Evolutionary conservation across 2,329 filamentous ascomycete genomes (phyloP), one percentile per base, ranked within the genome.

Genomic region (Fusarium neocosmosporiellum): DNA sequence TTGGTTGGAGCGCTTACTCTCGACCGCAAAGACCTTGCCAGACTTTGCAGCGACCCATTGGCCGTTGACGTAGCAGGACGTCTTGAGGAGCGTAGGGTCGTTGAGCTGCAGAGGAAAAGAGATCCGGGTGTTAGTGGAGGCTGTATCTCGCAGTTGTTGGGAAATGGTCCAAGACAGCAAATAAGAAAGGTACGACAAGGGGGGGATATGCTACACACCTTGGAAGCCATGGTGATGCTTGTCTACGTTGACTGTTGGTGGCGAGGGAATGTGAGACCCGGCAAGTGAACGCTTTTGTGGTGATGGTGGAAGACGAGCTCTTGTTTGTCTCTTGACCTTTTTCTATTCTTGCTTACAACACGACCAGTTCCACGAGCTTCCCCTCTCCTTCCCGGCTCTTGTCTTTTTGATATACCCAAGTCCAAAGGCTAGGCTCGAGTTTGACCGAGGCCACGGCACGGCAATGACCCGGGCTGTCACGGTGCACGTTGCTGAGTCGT

Each of bases 21-120:
- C 86, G 65, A 95, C 90, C 76, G 93, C 88, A 79, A 95, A 96
- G 50, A 89, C 93, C 85, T 93, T 88, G 71, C 91, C 91, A 2
- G 92, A 93, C 76, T 89, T 88, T 69, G 93, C 92, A 74, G 84
- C 85, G 65, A 94, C 88, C 91, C 93, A 96, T 86, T 94, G 86
- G 77, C 93, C 93, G 81, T 95, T 93, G 78, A 95, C 89, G 78
- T 92, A 95, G 69, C 89, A 86, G 79, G 92, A 87, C 70, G 88
- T 88, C 81, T 93, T 94, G 76, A 95, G 86, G 58, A 96, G 87
- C 37, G 88, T 89, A 67, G 86, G 84, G 77, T 92, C 90, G 80
- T 88, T 89, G 71, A 92, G 84, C 86, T 91, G 53, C 39, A 70
- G 37, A 61, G 41, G 37, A 61, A 34, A 37, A 53, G 20, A 43